Evolutionary conservation across 2,329 filamentous ascomycete genomes (phyloP).

Genomic region (Tolypocladium cylindrosporum): DNA sequence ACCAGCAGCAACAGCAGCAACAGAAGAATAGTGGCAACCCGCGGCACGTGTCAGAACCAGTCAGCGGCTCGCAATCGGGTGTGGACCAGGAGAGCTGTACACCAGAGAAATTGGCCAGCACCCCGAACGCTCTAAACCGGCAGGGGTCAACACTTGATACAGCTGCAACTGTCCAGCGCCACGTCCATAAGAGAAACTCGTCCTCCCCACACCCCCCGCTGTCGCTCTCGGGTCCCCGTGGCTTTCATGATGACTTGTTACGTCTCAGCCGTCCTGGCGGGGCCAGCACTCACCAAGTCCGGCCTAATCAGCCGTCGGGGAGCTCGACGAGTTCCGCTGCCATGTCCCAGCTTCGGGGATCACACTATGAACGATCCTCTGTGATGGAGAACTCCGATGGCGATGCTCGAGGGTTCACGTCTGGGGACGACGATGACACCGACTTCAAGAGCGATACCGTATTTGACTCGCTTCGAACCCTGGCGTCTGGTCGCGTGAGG

Average conservation of each 20-base stretch:
- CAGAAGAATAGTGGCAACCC: conserved; percentile 29
- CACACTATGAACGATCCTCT: conserved; percentile 31
- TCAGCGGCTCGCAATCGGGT: conserved; percentile 20
- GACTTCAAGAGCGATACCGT: conserved; percentile 69
- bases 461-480: conserved; percentile 67
- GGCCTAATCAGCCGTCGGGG: conserved; percentile 32
- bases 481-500: conserved; percentile 55
- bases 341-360: conserved; percentile 26
- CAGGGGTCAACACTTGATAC: conserved; percentile 9
- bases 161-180: conserved; percentile 11
- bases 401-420: conserved; percentile 54
- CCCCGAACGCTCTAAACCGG: conserved; percentile 5
- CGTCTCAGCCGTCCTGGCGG: conserved; percentile 32
- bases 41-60: conserved; percentile 45
- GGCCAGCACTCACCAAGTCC: conserved; percentile 24
- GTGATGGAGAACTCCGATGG: conserved; percentile 62
- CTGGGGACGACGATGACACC: conserved; percentile 66
- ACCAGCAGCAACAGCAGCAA: conserved; percentile 16
- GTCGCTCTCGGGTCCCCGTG: conserved; percentile 38
- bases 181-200: conserved; percentile 30
- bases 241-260: conserved; percentile 43
- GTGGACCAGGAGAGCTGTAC: conserved; percentile 11
- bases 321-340: conserved; percentile 31
- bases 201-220: conserved; percentile 48
- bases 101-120: not conserved